Conservation (phyloP, 2,329 filamentous ascomycete species). For the Pseudopyrenochaeta lycopersici region DNA sequence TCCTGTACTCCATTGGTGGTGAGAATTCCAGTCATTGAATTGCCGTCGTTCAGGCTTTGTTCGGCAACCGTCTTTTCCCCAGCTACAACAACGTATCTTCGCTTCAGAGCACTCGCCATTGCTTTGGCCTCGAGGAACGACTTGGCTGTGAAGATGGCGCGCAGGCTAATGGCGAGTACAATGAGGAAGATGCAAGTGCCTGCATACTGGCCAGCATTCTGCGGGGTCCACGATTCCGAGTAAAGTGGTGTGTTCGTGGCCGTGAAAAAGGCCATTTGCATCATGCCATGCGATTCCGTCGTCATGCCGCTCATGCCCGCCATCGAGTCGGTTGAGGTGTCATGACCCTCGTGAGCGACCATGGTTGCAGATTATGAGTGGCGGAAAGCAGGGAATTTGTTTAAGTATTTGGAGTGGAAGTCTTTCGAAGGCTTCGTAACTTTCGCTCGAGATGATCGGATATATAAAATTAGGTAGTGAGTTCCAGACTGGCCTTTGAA, state of each 20-base stretch:
- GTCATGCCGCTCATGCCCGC: constrained; percentile 29
- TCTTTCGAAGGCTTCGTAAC: background rate
- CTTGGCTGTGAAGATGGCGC: constrained; percentile 76
- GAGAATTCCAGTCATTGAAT: constrained; percentile 71
- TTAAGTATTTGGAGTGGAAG: background rate
- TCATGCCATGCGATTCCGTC: constrained; percentile 41
- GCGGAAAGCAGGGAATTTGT: background rate
- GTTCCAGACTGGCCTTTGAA: constrained; percentile 41
- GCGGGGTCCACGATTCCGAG: constrained; percentile 77
- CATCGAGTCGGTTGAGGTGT: constrained; percentile 24
- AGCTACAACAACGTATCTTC: constrained; percentile 79
- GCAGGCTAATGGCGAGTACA: constrained; percentile 74
- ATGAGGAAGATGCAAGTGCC: constrained; percentile 93
- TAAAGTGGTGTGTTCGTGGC: constrained; percentile 70
- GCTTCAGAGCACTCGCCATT: constrained; percentile 74
- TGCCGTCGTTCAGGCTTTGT: constrained; percentile 61
- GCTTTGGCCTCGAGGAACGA: constrained; percentile 69
- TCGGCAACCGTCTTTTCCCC: constrained; percentile 69
- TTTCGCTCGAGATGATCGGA: constrained; percentile 2
- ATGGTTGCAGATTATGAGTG: constrained; percentile 21
- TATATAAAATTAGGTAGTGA: constrained; percentile 26
- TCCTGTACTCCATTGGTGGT: constrained; percentile 84
- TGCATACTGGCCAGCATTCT: constrained; percentile 75
- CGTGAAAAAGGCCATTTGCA: constrained; percentile 72
- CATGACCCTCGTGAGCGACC: constrained; percentile 44